These are phyloP conservation scores for Diospyros kaki DNA, from an alignment of 148 eudicot genomes.

Conservation along the genomic window DNA sequence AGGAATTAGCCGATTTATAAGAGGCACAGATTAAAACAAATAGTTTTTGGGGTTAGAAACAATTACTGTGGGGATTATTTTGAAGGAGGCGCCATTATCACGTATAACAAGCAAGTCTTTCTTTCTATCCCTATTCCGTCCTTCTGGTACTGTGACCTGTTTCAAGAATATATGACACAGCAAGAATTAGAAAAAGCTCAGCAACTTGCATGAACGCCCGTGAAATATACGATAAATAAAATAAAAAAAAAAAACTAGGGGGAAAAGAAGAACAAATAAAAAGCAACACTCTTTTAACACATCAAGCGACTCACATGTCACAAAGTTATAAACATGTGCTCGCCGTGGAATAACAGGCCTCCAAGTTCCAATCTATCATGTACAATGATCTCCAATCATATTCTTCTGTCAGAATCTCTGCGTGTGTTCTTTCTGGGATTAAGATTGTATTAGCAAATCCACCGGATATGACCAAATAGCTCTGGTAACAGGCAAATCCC, in stretches of 20 bases:
- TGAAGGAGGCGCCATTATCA: constrained; percentile 80
- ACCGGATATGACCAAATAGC: no score
- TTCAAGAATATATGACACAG: constrained; percentile 9
- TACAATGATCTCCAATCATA: not conserved
- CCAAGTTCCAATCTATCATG: not conserved
- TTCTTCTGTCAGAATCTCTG: not conserved
- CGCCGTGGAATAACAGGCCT: not conserved
- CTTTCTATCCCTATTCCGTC: constrained; percentile 74
- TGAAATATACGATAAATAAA: not conserved
- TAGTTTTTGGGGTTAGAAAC: constrained; percentile 7
- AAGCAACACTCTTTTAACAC: not conserved
- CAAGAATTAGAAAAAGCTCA: not conserved
- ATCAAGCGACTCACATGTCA: not conserved
- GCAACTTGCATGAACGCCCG: not conserved
- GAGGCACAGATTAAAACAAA: not conserved
- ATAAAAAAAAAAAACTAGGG: not conserved
- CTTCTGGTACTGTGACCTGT: constrained; percentile 88
- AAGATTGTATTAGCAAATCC: no score
- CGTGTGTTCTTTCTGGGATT: not conserved
- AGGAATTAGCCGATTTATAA: constrained; percentile 6
- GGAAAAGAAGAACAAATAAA: not conserved
- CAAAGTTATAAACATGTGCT: not conserved
- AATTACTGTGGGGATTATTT: constrained; percentile 61
- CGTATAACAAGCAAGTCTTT: constrained; percentile 81
- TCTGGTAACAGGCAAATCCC: no score